Percentiles rank a stretch among this genome's conserved stretches.
Evolutionary conservation across 2,329 filamentous ascomycete genomes (phyloP).

Genomic region (Ceratocystis alfenasii): DNA sequence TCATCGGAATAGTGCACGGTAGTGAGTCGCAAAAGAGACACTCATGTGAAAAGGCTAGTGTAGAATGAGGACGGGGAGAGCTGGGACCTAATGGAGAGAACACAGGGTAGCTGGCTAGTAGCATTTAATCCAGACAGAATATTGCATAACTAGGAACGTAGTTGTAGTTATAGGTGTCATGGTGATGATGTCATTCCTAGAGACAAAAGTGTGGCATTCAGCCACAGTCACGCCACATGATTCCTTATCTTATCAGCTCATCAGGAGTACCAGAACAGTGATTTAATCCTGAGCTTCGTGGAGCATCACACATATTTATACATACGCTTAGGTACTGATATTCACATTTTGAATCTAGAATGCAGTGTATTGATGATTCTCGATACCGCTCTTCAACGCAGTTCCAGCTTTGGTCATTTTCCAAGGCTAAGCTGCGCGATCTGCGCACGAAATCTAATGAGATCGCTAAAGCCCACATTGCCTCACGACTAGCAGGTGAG

Average conservation of each 20-base stretch:
- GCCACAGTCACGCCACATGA: not conserved
- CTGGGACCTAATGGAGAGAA: not conserved
- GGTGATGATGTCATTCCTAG: not conserved
- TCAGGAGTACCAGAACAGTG: not conserved
- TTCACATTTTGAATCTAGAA: not conserved
- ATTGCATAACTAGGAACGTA: not conserved
- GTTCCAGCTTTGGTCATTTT: constrained; percentile 87
- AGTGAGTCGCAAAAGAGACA: constrained; percentile 1
- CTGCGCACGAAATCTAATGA: constrained; percentile 69
- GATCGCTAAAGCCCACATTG: constrained; percentile 54
- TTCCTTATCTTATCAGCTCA: not conserved
- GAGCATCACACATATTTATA: not conserved
- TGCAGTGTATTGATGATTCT: constrained; percentile 55
- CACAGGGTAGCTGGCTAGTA: not conserved
- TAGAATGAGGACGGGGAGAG: not conserved
- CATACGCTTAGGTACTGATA: not conserved
- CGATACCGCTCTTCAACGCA: constrained; percentile 84
- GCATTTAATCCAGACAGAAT: not conserved
- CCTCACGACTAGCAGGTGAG: constrained; percentile 34
- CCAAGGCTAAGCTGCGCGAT: constrained; percentile 55
- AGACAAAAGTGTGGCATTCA: not conserved
- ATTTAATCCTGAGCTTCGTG: not conserved
- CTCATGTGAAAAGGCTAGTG: not conserved
- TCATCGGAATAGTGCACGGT: constrained; percentile 3
- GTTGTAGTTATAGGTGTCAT: not conserved